These are phyloP conservation scores for Lipomyces chichibuensis DNA, from an alignment of 805 yeast genomes.

Conservation along the genomic window DNA sequence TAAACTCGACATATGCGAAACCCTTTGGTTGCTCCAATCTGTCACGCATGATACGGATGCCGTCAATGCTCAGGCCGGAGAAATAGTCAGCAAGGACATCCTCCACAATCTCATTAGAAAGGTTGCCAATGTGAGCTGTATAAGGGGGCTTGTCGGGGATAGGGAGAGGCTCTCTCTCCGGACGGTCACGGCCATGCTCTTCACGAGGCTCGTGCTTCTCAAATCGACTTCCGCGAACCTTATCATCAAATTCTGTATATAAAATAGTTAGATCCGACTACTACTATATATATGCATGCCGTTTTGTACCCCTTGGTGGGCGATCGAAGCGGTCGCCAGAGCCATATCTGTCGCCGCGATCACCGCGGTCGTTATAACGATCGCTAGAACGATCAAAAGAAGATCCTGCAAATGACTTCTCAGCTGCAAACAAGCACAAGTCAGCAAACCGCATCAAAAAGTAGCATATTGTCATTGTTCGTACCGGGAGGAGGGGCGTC, in stretches of 20 bases:
- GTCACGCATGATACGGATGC: constrained; percentile 75
- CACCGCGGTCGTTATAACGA: constrained; percentile 9
- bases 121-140: constrained; percentile 84
- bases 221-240: constrained; percentile 31
- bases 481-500: neutral
- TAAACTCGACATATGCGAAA: constrained; percentile 87
- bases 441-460: neutral
- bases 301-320: constrained; percentile 11
- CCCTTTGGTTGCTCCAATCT: constrained; percentile 72
- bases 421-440: neutral
- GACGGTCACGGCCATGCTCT: constrained; percentile 10
- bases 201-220: constrained; percentile 16
- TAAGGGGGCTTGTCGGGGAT: constrained; percentile 91
- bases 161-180: constrained; percentile 60
- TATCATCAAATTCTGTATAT: constrained; percentile 22
- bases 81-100: constrained; percentile 49
- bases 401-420: neutral
- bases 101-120: constrained; percentile 81
- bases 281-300: neutral
- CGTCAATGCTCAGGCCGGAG: constrained; percentile 53
- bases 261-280: neutral
- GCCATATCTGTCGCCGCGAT: constrained; percentile 18
- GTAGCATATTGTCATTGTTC: neutral
- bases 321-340: constrained; percentile 22
- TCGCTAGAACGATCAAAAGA: constrained; percentile 5